These are phyloP conservation scores for Penicillium palitans DNA, from an alignment of 2,329 filamentous ascomycete genomes.

Conservation along the genomic window DNA sequence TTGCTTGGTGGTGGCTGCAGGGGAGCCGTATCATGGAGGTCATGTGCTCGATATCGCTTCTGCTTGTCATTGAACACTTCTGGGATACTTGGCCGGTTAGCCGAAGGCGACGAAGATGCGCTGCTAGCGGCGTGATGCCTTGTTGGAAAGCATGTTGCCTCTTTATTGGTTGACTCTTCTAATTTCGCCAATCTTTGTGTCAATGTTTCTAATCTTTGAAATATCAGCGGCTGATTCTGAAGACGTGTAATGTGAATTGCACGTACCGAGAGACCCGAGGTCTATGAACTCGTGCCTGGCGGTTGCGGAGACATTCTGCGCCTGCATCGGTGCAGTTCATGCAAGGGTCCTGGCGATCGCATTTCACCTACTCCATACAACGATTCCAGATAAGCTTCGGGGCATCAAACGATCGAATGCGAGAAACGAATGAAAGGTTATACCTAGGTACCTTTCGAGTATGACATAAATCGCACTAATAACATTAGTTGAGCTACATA, in stretches of 20 bases:
- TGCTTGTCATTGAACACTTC: not conserved
- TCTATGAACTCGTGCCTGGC: constrained; percentile 24
- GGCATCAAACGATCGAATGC: not conserved
- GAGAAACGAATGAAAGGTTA: too few relatives aligned
- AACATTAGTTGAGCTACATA: not conserved
- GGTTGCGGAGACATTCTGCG: constrained; percentile 35
- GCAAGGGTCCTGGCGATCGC: constrained; percentile 47
- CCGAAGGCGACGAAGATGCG: constrained; percentile 13
- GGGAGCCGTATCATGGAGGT: not conserved
- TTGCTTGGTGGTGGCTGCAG: constrained; percentile 7
- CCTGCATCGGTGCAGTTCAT: constrained; percentile 48
- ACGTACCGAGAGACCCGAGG: constrained; percentile 24
- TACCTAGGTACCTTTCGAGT: constrained; percentile 31
- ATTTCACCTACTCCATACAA: constrained; percentile 39
- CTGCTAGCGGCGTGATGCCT: constrained; percentile 6
- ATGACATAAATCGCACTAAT: constrained; percentile 40
- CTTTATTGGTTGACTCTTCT: constrained; percentile 15
- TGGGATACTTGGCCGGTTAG: not conserved
- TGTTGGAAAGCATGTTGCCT: constrained; percentile 7
- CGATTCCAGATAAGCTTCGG: not conserved
- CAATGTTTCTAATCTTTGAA: constrained; percentile 20
- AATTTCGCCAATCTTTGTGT: constrained; percentile 23
- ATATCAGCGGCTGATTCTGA: not conserved
- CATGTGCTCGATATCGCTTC: constrained; percentile 9
- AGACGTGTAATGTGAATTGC: not conserved